Base-by-base conservation (phyloP, 805 yeast genomes). In the Vanderwaltozyma yarrowii region DNA sequence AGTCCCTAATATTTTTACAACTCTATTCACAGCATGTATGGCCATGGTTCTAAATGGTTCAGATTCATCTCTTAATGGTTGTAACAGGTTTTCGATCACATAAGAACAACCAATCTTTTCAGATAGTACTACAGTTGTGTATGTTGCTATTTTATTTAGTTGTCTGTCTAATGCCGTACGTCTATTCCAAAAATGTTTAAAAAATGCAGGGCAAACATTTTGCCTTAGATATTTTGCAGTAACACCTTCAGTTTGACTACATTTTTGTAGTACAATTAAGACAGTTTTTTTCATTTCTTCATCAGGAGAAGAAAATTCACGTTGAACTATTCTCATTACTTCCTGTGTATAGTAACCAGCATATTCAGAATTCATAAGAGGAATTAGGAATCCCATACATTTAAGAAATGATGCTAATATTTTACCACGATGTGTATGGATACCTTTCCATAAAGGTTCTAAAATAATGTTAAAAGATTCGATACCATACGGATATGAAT, bases 401-500 rank as follows among this genome's bases (percentile, higher is more conserved):
- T 74, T 76, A 44, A 89, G 54, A 51, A 81, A 85, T 2, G 85
- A 76, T 0, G 95, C 81, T 36, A 87, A 65, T 0, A 78, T 69
- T 48, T 76, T 74, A 4, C 96, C 96, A 44, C 95, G 66, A 45
- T 83, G 92, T 29, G 70, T 70, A 33, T 76, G 70, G 18, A 85
- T 71, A 4, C 95, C 96, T 10, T 65, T 60, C 95, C 96, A 87
- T 5, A 85, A 61, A 0, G 86, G 82, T 39, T 83, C 89, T 26
- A 89, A 53, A 0, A 78, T 67, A 0, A 62, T 60, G 49, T 87
- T 94, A 55, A 89, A 88, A 0, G 89, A 76, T 49, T 85, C 96
- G 39, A 84, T 80, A 33, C 97, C 98, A 60, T 81, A 85, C 0
- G 97, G 97, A 17, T 74, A 67, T 4, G 86, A 74, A 7, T 84